A percentile compares a stretch with the other conserved stretches of the same genome.
These are phyloP conservation scores for Phyllosticta citriasiana DNA, from an alignment of 2,329 filamentous ascomycete genomes.

Conservation along the genomic window DNA sequence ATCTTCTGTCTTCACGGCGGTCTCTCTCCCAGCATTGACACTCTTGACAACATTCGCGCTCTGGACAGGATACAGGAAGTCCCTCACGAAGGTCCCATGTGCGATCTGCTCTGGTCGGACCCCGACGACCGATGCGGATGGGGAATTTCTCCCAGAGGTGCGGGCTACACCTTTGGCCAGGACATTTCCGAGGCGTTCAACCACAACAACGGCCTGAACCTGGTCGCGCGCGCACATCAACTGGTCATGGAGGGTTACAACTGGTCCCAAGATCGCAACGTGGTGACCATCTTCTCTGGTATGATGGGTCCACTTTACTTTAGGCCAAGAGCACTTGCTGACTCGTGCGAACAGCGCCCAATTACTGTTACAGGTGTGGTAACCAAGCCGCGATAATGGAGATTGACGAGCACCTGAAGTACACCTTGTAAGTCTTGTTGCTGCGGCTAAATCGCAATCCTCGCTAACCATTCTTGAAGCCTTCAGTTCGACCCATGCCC, in stretches of 20 bases:
- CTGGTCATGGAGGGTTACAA: slow-evolving; percentile 99
- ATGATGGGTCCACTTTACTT: slow-evolving; percentile 1
- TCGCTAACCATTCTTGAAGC: slow-evolving; percentile 41
- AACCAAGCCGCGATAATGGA: slow-evolving; percentile 99
- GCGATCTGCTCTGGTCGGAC: slow-evolving; percentile 72
- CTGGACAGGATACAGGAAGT: slow-evolving; percentile 53
- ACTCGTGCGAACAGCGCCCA: slow-evolving; percentile 34
- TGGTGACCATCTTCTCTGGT: slow-evolving; percentile 95
- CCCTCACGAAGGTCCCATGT: slow-evolving; percentile 67
- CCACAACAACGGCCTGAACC: slow-evolving; percentile 85
- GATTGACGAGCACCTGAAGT: slow-evolving; percentile 98
- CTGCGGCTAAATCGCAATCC: not conserved
- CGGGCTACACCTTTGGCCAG: slow-evolving; percentile 90
- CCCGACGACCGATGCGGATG: slow-evolving; percentile 93
- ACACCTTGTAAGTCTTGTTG: slow-evolving; percentile 74
- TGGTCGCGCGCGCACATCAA: slow-evolving; percentile 91
- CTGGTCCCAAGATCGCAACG: slow-evolving; percentile 96
- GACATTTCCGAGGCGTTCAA: slow-evolving; percentile 99
- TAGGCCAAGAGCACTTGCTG: slow-evolving; percentile 14
- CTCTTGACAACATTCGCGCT: slow-evolving; percentile 57
- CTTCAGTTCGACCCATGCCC: slow-evolving; percentile 98
- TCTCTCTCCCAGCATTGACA: slow-evolving; percentile 62
- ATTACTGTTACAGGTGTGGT: slow-evolving; percentile 96
- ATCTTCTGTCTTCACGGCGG: slow-evolving; percentile 66
- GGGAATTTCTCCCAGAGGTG: slow-evolving; percentile 91